A percentile compares a stretch with the other conserved stretches of the same genome.
These are phyloP conservation scores for Capronia coronata DNA, from an alignment of 2,329 filamentous ascomycete genomes.

Conservation along the genomic window DNA sequence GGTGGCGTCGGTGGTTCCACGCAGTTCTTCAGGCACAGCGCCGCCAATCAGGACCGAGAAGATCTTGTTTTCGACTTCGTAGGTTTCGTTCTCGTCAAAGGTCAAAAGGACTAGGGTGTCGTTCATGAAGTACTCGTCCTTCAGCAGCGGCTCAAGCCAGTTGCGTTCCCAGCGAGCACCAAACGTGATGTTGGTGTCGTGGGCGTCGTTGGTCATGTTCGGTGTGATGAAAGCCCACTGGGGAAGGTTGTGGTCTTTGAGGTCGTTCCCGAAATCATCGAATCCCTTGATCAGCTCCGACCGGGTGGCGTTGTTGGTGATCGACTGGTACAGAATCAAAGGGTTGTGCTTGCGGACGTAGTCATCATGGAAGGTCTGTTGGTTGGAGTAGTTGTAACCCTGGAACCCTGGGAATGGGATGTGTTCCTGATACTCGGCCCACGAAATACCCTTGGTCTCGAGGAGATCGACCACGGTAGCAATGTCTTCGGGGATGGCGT, in stretches of 20 bases:
- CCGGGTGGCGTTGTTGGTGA: slow-evolving; percentile 54
- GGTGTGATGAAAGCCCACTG: slow-evolving; percentile 56
- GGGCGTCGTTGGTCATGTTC: slow-evolving; percentile 60
- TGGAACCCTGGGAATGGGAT: slow-evolving; percentile 69
- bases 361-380: slow-evolving; percentile 59
- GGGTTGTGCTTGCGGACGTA: slow-evolving; percentile 79
- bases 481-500: slow-evolving; percentile 53
- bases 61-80: slow-evolving; percentile 60
- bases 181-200: slow-evolving; percentile 64
- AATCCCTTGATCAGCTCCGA: slow-evolving; percentile 68
- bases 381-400: slow-evolving; percentile 58
- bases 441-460: slow-evolving; percentile 57
- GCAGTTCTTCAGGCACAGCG: slow-evolving; percentile 57
- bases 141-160: slow-evolving; percentile 65
- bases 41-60: slow-evolving; percentile 67
- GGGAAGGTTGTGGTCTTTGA: slow-evolving; percentile 57
- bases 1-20: slow-evolving; percentile 61
- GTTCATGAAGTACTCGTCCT: slow-evolving; percentile 64
- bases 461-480: slow-evolving; percentile 64
- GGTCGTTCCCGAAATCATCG: slow-evolving; percentile 60
- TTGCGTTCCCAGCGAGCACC: slow-evolving; percentile 61
- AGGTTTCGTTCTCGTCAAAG: slow-evolving; percentile 72
- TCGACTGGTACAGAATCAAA: slow-evolving; percentile 60
- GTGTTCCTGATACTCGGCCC: slow-evolving; percentile 71
- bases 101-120: slow-evolving; percentile 69